A percentile compares a stretch with the other conserved stretches of the same genome.
phyloP scores from a whole-genome alignment of 345 rosid genomes.

The Tarenaya hassleriana region DNA sequence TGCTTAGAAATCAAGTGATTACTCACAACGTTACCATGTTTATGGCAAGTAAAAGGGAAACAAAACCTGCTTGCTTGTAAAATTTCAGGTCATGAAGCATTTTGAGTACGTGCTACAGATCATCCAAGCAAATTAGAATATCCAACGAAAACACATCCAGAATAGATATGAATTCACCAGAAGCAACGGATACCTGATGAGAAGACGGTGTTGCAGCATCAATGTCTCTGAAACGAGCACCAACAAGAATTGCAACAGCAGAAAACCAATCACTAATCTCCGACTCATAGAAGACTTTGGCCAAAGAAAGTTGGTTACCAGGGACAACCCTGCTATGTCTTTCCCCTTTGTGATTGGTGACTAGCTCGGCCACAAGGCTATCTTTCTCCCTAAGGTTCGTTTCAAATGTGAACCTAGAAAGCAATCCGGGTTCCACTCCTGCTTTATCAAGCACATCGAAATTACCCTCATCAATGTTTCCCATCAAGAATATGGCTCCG shows the following conservation, averaged over 20 bases:
- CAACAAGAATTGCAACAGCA: slow-evolving; percentile 59
- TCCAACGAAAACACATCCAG: not conserved
- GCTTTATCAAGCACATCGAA: slow-evolving; percentile 41
- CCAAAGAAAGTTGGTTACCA: slow-evolving; percentile 49
- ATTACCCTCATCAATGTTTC: slow-evolving; percentile 39
- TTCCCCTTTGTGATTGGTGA: slow-evolving; percentile 39
- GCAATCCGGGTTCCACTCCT: slow-evolving; percentile 56
- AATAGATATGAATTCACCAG: not conserved
- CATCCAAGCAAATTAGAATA: slow-evolving; percentile 5
- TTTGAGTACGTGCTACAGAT: not conserved
- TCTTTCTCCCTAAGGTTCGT: slow-evolving; percentile 50
- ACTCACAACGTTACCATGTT: too few species aligned
- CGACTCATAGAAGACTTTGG: slow-evolving; percentile 60
- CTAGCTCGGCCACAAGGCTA: slow-evolving; percentile 56
- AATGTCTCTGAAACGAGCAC: slow-evolving; percentile 70
- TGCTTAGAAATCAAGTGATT: not conserved
- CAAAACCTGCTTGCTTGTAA: too few species aligned
- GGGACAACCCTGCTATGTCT: slow-evolving; percentile 23
- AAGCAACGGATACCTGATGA: slow-evolving; percentile 40
- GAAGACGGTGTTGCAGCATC: slow-evolving; percentile 32
- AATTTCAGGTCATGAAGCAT: too few species aligned
- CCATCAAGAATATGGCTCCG: slow-evolving; percentile 56
- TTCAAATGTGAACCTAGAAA: slow-evolving; percentile 60
- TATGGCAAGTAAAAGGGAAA: too few species aligned
- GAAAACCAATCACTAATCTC: slow-evolving; percentile 64